Evolutionary conservation across 495 filamentous ascomycete species (phyloP).

Genomic region (Hypoxylon subgilvum): DNA sequence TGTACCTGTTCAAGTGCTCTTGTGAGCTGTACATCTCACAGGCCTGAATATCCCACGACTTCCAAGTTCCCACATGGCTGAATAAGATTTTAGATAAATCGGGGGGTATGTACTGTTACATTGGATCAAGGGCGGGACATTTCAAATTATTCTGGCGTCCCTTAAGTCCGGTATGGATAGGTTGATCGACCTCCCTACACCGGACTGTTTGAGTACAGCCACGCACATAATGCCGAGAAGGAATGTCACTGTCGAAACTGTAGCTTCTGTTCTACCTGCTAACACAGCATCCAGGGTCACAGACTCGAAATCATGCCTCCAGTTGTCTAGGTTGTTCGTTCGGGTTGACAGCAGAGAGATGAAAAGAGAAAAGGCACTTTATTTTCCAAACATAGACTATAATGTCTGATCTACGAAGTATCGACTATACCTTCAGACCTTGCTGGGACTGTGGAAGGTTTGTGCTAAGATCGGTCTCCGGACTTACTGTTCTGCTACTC

Average conservation of each 20-base stretch:
- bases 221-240: too few species aligned
- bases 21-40: neutral
- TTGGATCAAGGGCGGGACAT: slow-evolving; percentile 20
- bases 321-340: too few species aligned
- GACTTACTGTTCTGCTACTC: slow-evolving; percentile 24
- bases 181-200: too few species aligned
- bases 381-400: neutral
- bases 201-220: too few species aligned
- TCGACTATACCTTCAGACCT: too few species aligned
- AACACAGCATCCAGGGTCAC: too few species aligned
- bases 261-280: too few species aligned
- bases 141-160: slow-evolving; percentile 22
- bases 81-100: slow-evolving; percentile 28
- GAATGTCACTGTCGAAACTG: too few species aligned
- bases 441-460: neutral
- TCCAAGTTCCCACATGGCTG: slow-evolving; percentile 25
- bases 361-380: neutral
- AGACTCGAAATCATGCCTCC: too few species aligned
- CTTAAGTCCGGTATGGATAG: slow-evolving; percentile 21
- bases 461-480: slow-evolving; percentile 7
- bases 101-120: too few species aligned
- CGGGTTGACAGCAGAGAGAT: too few species aligned
- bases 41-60: too few species aligned
- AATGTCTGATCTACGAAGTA: slow-evolving; percentile 3
- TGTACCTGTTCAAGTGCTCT: neutral